phyloP scores from a whole-genome alignment of 768 basidiomycete species.

The Leccinum ochraceum region DNA sequence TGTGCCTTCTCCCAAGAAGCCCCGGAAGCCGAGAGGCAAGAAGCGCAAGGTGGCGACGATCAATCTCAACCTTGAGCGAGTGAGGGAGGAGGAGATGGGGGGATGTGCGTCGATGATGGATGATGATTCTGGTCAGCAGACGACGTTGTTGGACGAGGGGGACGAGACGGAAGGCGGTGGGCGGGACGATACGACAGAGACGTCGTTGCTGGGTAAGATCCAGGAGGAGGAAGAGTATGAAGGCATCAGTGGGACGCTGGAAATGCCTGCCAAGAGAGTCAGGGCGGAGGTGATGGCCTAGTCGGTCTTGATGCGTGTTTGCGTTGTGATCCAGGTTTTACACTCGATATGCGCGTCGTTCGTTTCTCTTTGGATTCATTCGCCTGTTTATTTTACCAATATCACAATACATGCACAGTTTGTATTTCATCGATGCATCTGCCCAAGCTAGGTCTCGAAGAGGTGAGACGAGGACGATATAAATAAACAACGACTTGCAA shows the following conservation, averaged over 20 bases:
- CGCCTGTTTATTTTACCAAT: not conserved
- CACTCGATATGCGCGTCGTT: not conserved
- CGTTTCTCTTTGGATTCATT: not conserved
- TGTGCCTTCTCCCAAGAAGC: slow-evolving; percentile 54
- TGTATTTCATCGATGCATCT: not conserved
- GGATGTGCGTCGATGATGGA: not conserved
- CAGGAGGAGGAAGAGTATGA: slow-evolving; percentile 36
- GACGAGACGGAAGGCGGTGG: slow-evolving; percentile 38
- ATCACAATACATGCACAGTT: not conserved
- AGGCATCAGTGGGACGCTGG: slow-evolving; percentile 15
- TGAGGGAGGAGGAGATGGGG: slow-evolving; percentile 17
- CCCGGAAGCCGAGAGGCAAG: slow-evolving; percentile 36
- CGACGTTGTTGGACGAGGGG: slow-evolving; percentile 38
- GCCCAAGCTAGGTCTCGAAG: not conserved
- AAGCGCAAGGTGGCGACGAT: slow-evolving; percentile 32
- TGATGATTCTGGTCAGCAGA: no score
- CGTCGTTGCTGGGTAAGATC: slow-evolving; percentile 16
- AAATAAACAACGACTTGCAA: slow-evolving; percentile 20
- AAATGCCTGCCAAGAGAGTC: slow-evolving; percentile 31
- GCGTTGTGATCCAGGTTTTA: not conserved
- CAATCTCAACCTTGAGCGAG: slow-evolving; percentile 14
- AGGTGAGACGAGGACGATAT: slow-evolving; percentile 14
- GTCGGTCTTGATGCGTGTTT: not conserved
- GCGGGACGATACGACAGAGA: slow-evolving; percentile 14
- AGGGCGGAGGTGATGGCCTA: slow-evolving; percentile 20